Evolutionary conservation across 441 rosid genomes (phyloP).

Genomic region (Croton laevigatus): DNA sequence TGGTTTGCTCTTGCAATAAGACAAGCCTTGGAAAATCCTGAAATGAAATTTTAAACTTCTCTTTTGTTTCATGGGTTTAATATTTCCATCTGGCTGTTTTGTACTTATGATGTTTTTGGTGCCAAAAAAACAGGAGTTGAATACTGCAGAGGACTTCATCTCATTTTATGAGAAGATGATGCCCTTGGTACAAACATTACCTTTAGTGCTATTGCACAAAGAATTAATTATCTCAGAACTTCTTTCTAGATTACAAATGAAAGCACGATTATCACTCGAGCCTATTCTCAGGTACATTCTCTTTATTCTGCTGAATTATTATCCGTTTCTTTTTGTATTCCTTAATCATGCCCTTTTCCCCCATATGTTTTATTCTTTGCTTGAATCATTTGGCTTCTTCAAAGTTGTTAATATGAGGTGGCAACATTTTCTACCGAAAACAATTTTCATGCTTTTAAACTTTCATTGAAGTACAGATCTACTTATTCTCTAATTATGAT

Average conservation of each 20-base stretch:
- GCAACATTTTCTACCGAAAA: neutral
- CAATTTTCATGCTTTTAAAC: neutral
- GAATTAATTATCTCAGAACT: slow-evolving; percentile 69
- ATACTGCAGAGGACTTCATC: slow-evolving; percentile 92
- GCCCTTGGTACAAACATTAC: slow-evolving; percentile 69
- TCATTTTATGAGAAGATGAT: slow-evolving; percentile 69
- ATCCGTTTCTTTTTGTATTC: neutral
- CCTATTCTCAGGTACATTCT: slow-evolving; percentile 72
- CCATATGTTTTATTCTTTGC: neutral
- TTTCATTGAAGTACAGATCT: neutral
- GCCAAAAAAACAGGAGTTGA: slow-evolving; percentile 62
- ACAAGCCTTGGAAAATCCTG: neutral
- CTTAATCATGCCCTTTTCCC: neutral
- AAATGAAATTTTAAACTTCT: neutral
- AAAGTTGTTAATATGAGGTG: neutral
- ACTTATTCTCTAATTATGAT: neutral
- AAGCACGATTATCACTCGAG: slow-evolving; percentile 84
- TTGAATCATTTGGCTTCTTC: neutral
- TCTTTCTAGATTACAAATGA: slow-evolving; percentile 65
- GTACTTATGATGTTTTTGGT: slow-evolving; percentile 18
- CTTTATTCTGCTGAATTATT: slow-evolving; percentile 13
- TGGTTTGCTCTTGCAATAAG: neutral
- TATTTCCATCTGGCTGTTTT: neutral
- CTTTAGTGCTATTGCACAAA: slow-evolving; percentile 66
- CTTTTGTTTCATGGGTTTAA: too few species aligned